A percentile compares a stretch with the other conserved stretches of the same genome.
Conservation (phyloP, 108 stramenopile genomes). For the Cyclotella distinguenda region DNA sequence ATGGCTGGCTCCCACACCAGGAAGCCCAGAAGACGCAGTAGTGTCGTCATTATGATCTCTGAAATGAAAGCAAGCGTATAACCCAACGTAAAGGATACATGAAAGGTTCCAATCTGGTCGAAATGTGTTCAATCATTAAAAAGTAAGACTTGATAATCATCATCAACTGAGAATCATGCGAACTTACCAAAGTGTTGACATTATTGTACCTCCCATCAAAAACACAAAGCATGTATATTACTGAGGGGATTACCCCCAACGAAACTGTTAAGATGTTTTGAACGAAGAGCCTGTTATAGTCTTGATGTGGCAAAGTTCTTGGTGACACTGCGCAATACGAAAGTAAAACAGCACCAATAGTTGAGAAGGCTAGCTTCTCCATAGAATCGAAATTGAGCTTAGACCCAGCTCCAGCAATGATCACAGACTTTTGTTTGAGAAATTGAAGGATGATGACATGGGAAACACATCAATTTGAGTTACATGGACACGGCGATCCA, state of each 20-base stretch:
- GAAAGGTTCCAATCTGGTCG: conserved; percentile 59
- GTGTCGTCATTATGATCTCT: conserved; percentile 71
- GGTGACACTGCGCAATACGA: conserved; percentile 83
- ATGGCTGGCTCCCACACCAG: conserved; percentile 71
- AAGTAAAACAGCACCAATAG: conserved; percentile 39
- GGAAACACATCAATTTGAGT: too few species aligned
- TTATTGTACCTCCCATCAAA: conserved; percentile 60
- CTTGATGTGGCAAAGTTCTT: conserved; percentile 49
- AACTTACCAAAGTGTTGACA: conserved; percentile 56
- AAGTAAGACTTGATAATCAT: not conserved
- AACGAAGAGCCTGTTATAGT: conserved; percentile 75
- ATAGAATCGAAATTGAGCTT: conserved; percentile 63
- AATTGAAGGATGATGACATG: too few species aligned
- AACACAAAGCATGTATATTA: conserved; percentile 39
- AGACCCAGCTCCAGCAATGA: conserved; percentile 38
- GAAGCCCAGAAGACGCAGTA: conserved; percentile 72
- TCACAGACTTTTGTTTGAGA: conserved; percentile 17
- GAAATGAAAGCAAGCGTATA: conserved; percentile 63
- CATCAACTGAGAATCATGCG: not conserved
- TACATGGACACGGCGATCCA: too few species aligned
- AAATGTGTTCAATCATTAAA: not conserved
- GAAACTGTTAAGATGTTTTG: conserved; percentile 59
- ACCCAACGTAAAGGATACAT: conserved; percentile 71
- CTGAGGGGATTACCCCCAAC: conserved; percentile 55
- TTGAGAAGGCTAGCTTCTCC: conserved; percentile 54